Evolutionary conservation across 345 rosid genomes (phyloP), one percentile per base, ranked within the genome.

Genomic region (Heritiera littoralis): DNA sequence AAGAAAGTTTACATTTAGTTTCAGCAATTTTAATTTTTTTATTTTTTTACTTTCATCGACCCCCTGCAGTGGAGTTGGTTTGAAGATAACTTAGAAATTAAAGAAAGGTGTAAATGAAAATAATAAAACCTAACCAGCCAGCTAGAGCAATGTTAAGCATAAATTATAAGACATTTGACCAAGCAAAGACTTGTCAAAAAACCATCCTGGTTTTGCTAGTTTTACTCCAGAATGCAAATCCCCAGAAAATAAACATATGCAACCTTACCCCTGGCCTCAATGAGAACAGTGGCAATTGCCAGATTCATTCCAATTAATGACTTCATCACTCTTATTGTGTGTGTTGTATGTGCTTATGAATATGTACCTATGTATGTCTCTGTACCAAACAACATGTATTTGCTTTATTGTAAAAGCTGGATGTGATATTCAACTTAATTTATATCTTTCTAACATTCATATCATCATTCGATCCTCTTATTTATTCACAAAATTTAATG

Each of bases 51-150:
- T 38, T 35, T 2, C 51, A 18, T 66, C 20, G 35, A 46, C 3
- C 38, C 30, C 49, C 41, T 30, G 61, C 15, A 8, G 30, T 17
- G 18, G 14, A 20, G 54, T 74, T 59, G 11, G 52, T 74, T 74
- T n/a, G 20, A 74, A 74, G 54, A n/a, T 41, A 67, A 58, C 63
- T 58, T n/a, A n/a, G 58, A 54, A 15, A 46, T 46, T 46, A 46
- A 46, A 3, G 49, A 9, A 46, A 52, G 54, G 17, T 0, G 55
- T 6, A 3, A 66, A 40, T 40, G 49, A 66, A 66, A 66, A 11
- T 40, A 15, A 40, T 0, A 18, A 41, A 66, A 35, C 20, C 68
- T 52, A 52, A 6, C 49, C 55, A 45, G 11, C 73, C 11, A 69
- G 55, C 38, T 69, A 69, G 38, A 69, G 10, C 38, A 69, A 69